These are phyloP conservation scores for Podosphaera fusca DNA, from an alignment of 2,329 filamentous ascomycete genomes.

Conservation along the genomic window DNA sequence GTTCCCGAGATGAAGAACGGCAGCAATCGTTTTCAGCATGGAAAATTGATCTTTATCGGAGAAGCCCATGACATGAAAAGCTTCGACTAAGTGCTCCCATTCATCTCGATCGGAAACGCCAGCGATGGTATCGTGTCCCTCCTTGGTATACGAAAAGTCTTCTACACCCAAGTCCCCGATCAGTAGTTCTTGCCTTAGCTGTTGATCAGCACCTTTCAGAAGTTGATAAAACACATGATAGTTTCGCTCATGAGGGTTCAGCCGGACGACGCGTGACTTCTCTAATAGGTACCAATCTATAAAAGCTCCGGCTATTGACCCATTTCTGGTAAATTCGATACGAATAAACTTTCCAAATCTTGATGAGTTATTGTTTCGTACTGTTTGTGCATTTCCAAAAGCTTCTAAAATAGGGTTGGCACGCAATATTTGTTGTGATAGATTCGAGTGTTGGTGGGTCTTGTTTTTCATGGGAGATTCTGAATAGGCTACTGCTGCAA, in stretches of 20 bases:
- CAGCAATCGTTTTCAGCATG: conserved; percentile 71
- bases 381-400: conserved; percentile 94
- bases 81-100: conserved; percentile 76
- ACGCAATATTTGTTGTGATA: conserved; percentile 87
- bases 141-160: conserved; percentile 76
- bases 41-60: conserved; percentile 59
- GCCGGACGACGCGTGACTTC: conserved; percentile 85
- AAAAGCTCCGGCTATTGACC: conserved; percentile 83
- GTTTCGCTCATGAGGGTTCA: conserved; percentile 74
- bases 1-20: conserved; percentile 83
- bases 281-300: conserved; percentile 98
- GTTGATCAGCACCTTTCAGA: conserved; percentile 54
- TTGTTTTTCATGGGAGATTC: conserved; percentile 46
- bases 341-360: conserved; percentile 97
- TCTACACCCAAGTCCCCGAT: conserved; percentile 53
- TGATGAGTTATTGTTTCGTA: conserved; percentile 95
- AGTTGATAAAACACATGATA: conserved; percentile 98
- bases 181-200: conserved; percentile 54
- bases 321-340: conserved; percentile 74
- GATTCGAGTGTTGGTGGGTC: conserved; percentile 48
- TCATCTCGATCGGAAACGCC: conserved; percentile 81
- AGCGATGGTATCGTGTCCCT: conserved; percentile 75
- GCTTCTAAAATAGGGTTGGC: conserved; percentile 95
- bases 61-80: conserved; percentile 87
- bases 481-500: conserved; percentile 75